Evolutionary conservation across 2,329 filamentous ascomycete species (phyloP), one percentile per base, ranked within the genome.

Genomic region (Colletotrichum liaoningense): DNA sequence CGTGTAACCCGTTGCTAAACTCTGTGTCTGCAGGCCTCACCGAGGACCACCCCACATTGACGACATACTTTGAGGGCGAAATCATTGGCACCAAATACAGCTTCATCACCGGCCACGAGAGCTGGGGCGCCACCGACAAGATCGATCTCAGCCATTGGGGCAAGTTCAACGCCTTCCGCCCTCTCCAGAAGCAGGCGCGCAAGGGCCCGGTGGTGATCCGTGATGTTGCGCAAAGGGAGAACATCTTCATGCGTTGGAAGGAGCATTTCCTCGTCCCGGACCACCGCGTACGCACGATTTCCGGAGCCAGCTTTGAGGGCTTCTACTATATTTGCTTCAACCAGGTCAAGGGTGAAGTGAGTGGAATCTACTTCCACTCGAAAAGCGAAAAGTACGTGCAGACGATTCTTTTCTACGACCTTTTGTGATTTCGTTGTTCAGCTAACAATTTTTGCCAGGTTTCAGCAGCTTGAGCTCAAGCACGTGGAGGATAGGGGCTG

Each of bases 261-360:
- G 97, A 99, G 80, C 95, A 97, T 79, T 99, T 99, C 79, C 87
- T 99, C 0, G 97, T 99, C 0, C 97, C 97, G 1, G 95, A 99
- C 79, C 97, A 99, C 81, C 91, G 94, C 19, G 95, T 98, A 24
- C 90, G 93, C 74, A 97, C 94, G 12, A 98, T 99, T 74, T 94
- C 92, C 42, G 97, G 97, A 22, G 97, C 97, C 8, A 98, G 96
- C 80, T 99, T 98, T 74, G 97, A 99, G 80, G 97, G 97, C 0
- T 99, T 99, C 81, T 99, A 98, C 82, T 99, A 99, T 80, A 98
- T 99, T 77, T 98, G 95, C 85, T 98, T 98, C 86, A 98, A 98
- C 82, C 96, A 98, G 83, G 86, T 95, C 62, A 90, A 92, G 75
- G 97, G 96, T 8, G 92, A 90, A 75, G 93, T 99, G 54, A 95